These are phyloP conservation scores for Fusarium guadeloupense DNA, from an alignment of 2,329 filamentous ascomycete species.

Conservation along the genomic window DNA sequence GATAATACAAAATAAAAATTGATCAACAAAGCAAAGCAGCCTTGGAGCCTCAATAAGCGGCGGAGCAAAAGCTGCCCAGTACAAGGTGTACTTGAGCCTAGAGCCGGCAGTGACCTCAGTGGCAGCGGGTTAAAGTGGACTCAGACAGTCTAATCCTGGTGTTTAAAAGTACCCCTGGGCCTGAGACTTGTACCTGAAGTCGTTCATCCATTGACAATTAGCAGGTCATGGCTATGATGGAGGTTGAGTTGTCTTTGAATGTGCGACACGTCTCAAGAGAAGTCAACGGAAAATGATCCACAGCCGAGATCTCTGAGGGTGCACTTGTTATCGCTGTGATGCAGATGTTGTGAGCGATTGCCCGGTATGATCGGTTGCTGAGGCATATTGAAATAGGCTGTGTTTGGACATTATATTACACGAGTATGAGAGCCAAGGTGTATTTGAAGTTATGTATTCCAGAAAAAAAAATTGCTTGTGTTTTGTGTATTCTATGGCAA, in stretches of 20 bases:
- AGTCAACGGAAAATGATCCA: constrained; percentile 14
- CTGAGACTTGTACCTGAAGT: constrained; percentile 9
- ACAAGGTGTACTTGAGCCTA: constrained; percentile 3
- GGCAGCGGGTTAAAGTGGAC: constrained; percentile 35
- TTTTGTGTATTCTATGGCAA: too few relatives aligned
- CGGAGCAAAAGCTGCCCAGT: constrained; percentile 1
- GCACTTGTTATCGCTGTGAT: constrained; percentile 1
- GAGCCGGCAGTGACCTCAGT: constrained; percentile 26
- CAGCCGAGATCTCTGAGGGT: not conserved
- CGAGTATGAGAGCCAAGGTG: not conserved
- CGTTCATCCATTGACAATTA: not conserved
- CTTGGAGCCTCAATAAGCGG: constrained; percentile 10
- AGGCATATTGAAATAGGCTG: constrained; percentile 1
- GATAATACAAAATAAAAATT: not conserved
- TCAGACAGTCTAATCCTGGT: constrained; percentile 24
- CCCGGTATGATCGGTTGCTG: constrained; percentile 1
- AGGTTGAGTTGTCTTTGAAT: constrained; percentile 10
- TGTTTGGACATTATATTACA: not conserved
- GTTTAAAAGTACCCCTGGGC: constrained; percentile 21
- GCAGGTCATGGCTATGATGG: constrained; percentile 11
- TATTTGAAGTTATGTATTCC: not conserved
- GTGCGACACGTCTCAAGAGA: not conserved
- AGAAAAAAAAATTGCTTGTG: too few relatives aligned
- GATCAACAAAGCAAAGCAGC: constrained; percentile 13
- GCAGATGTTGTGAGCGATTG: not conserved